Evolutionary conservation across 768 basidiomycete species (phyloP).

Genomic region (Boletus edulis): DNA sequence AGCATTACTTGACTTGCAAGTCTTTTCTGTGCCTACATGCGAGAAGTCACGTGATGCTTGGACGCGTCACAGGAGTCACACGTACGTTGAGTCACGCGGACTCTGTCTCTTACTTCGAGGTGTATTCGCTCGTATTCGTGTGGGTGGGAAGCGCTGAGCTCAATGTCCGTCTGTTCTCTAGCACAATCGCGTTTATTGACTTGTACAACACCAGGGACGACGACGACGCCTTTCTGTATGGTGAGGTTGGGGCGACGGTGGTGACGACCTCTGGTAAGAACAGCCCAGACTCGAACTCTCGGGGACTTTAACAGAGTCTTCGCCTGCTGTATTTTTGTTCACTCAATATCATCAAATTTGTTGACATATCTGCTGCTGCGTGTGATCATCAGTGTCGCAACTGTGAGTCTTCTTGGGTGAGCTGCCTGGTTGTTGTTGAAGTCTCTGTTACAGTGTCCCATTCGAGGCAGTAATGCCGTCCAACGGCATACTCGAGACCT

Average conservation of each 20-base stretch:
- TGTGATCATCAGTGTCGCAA: slow-evolving; percentile 53
- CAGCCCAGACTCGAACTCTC: slow-evolving; percentile 24
- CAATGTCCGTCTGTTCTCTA: slow-evolving; percentile 28
- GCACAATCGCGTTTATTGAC: slow-evolving; percentile 26
- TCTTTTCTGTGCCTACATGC: too few species aligned
- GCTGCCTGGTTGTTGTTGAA: slow-evolving; percentile 15
- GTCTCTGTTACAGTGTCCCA: slow-evolving; percentile 33
- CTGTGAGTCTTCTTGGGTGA: slow-evolving; percentile 53
- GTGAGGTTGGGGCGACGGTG: slow-evolving; percentile 43
- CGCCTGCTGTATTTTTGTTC: slow-evolving; percentile 31
- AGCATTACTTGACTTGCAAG: neutral
- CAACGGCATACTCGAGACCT: slow-evolving; percentile 49
- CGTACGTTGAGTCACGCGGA: slow-evolving; percentile 21
- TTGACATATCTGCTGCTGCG: slow-evolving; percentile 36
- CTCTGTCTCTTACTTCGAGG: slow-evolving; percentile 20
- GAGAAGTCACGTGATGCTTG: too few species aligned
- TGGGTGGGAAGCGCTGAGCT: slow-evolving; percentile 20
- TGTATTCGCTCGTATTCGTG: slow-evolving; percentile 19
- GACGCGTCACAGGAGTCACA: slow-evolving; percentile 27
- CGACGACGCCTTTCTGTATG: slow-evolving; percentile 80
- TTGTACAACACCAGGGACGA: slow-evolving; percentile 52
- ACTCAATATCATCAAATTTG: slow-evolving; percentile 38
- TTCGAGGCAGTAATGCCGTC: slow-evolving; percentile 42
- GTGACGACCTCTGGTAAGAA: slow-evolving; percentile 48
- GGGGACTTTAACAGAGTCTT: slow-evolving; percentile 29